A percentile compares a stretch with the other conserved stretches of the same genome.
Conservation (phyloP, 176 grass and related monocot species). For the Saccharum officinarum region DNA sequence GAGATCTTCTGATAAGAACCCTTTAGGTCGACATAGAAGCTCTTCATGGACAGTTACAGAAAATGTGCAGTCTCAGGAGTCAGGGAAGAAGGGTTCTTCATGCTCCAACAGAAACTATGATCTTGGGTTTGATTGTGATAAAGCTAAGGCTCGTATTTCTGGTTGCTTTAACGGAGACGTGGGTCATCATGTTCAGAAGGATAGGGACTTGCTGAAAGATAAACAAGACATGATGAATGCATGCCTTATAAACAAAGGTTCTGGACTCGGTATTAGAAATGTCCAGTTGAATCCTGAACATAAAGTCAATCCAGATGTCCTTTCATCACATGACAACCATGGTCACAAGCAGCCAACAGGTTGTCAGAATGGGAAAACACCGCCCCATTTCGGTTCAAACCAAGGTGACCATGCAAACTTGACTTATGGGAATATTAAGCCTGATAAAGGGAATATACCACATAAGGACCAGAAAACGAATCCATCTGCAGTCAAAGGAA, state of each 20-base stretch:
- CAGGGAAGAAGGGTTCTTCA: conserved; percentile 33
- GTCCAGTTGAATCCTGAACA: conserved; percentile 24
- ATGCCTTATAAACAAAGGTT: conserved; percentile 27
- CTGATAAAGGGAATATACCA: conserved; percentile 39
- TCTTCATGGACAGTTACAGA: conserved; percentile 32
- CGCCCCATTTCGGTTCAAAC: conserved; percentile 17
- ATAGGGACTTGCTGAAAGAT: conserved; percentile 30
- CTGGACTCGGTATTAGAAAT: conserved; percentile 24
- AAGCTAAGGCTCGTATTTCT: conserved; percentile 31
- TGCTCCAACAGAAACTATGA: conserved; percentile 40
- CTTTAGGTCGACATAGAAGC: conserved; percentile 37
- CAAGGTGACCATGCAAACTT: conserved; percentile 31
- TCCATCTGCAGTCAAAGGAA: conserved; percentile 36
- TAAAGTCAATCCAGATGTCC: conserved; percentile 8
- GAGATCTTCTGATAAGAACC: conserved; percentile 37
- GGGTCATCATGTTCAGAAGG: conserved; percentile 27
- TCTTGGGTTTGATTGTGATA: conserved; percentile 33
- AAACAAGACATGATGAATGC: conserved; percentile 35
- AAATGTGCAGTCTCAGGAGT: conserved; percentile 35
- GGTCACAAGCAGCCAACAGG: conserved; percentile 25
- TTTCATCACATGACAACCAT: conserved; percentile 15
- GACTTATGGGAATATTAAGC: conserved; percentile 29
- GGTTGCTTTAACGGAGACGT: conserved; percentile 26
- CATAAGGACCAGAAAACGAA: conserved; percentile 40
- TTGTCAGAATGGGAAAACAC: conserved; percentile 32